Evolutionary conservation across 129 eudicot genomes (phyloP), one percentile per base, ranked within the genome.

Genomic region (Apium graveolens): DNA sequence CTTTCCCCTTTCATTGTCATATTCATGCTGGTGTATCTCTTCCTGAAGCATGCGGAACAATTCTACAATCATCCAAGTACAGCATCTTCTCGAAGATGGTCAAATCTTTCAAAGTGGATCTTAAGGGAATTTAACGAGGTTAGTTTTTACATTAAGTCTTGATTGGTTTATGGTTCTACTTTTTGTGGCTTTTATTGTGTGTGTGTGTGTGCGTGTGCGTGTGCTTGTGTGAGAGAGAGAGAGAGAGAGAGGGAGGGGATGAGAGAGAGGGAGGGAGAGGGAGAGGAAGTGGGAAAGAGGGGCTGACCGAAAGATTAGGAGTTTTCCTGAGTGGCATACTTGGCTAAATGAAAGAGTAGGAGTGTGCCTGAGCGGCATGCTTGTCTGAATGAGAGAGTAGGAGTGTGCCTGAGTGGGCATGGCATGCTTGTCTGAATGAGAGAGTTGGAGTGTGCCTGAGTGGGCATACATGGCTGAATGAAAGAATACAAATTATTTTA

Each of bases 81-180:
- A 7, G 99, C 99, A 51, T 92, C 97, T 24, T 95, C 99, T 65
- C 83, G 97, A 45, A 82, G 97, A 80, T 95, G 99, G 99, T 95
- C 99, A 74, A 95, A 95, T 83, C 93, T 95, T 82, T 92, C 99
- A n/a, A 92, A 85, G 84, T 95, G 99, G 99, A 85, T 92, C 41
- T 95, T 92, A 80, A 82, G 99, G 79, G 99, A 95, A 85, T 95
- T 86, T 80, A 95, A 95, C 20, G 99, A 95, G 99, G 99, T 90
- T 80, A 74, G 70, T 48, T 48, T 51, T 27, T 21, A 9, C 76
- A 73, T n/a, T 51, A 49, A 62, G 18, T 13, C 35, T 73, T 39
- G 17, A 73, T 27, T n/a, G 55, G 4, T 24, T n/a, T 71, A 27
- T 71, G 49, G 70, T 27, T 63, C 20, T 63, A 3, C 17, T 63